These are phyloP conservation scores for Populus nigra DNA, from an alignment of 345 rosid genomes.

Conservation along the genomic window DNA sequence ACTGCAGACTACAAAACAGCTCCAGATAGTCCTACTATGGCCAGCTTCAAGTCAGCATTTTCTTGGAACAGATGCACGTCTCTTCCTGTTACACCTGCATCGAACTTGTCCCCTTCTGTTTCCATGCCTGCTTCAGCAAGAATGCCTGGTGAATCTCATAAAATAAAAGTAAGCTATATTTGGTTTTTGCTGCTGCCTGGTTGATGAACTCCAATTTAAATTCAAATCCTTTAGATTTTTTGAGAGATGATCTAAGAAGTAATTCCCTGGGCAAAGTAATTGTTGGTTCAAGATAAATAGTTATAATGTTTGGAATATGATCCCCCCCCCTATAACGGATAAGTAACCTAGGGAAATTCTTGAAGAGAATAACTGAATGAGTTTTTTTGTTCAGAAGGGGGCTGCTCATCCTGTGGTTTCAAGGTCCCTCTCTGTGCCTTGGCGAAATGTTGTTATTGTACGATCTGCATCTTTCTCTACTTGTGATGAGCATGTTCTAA, in stretches of 20 bases:
- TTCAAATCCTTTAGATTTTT: neutral
- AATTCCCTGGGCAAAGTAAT: neutral
- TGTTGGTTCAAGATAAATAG: neutral
- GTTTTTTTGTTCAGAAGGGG: slow-evolving; percentile 52
- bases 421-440: slow-evolving; percentile 75
- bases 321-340: too few species aligned
- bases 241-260: neutral
- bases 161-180: slow-evolving; percentile 42
- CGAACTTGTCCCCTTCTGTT: slow-evolving; percentile 63
- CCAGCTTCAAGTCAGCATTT: slow-evolving; percentile 41
- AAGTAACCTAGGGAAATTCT: neutral
- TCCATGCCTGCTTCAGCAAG: slow-evolving; percentile 58
- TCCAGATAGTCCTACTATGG: slow-evolving; percentile 43
- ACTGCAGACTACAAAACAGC: slow-evolving; percentile 42
- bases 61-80: slow-evolving; percentile 73
- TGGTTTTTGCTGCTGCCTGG: slow-evolving; percentile 2
- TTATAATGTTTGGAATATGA: neutral
- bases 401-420: slow-evolving; percentile 47
- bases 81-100: slow-evolving; percentile 67
- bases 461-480: slow-evolving; percentile 66
- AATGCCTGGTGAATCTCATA: slow-evolving; percentile 48
- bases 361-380: slow-evolving; percentile 12
- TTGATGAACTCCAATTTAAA: neutral
- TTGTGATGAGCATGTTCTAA: slow-evolving; percentile 29
- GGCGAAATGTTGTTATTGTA: slow-evolving; percentile 69